Percentiles rank a stretch among this genome's conserved stretches.
These are phyloP conservation scores for Rhizophagus clarus DNA, from an alignment of 192 early-diverging fungal species.

Conservation along the genomic window DNA sequence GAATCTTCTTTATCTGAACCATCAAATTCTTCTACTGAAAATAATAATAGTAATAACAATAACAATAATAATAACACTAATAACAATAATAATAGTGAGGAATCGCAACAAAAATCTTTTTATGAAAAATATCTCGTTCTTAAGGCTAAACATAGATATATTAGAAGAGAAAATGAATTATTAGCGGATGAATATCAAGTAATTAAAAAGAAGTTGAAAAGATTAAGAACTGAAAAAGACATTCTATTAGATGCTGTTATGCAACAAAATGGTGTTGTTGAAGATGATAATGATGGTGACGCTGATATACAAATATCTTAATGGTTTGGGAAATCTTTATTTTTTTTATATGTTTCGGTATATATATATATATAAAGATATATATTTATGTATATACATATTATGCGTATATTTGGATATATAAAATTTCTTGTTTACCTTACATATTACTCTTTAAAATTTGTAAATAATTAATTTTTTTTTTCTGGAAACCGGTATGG, in stretches of 20 bases:
- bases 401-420: too few species aligned
- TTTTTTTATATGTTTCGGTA: too few species aligned
- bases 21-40: neutral
- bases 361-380: too few species aligned
- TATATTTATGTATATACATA: too few species aligned
- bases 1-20: slow-evolving; percentile 7
- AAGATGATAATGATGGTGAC: neutral
- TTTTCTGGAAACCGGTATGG: too few species aligned
- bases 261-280: neutral
- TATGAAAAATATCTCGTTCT: slow-evolving; percentile 42
- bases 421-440: too few species aligned
- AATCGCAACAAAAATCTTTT: slow-evolving; percentile 22
- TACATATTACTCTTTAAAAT: too few species aligned
- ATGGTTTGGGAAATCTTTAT: neutral
- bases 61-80: neutral
- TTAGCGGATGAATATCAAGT: slow-evolving; percentile 42
- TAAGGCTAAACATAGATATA: slow-evolving; percentile 47
- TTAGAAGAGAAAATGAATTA: slow-evolving; percentile 50
- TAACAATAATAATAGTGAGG: neutral
- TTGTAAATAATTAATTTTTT: too few species aligned
- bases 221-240: slow-evolving; percentile 45
- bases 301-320: neutral
- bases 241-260: slow-evolving; percentile 47
- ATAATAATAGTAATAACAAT: neutral
- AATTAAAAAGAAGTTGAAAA: slow-evolving; percentile 38